These are phyloP conservation scores for Paramecium sexaurelia DNA, from an alignment of 73 alveolate species.

Conservation along the genomic window DNA sequence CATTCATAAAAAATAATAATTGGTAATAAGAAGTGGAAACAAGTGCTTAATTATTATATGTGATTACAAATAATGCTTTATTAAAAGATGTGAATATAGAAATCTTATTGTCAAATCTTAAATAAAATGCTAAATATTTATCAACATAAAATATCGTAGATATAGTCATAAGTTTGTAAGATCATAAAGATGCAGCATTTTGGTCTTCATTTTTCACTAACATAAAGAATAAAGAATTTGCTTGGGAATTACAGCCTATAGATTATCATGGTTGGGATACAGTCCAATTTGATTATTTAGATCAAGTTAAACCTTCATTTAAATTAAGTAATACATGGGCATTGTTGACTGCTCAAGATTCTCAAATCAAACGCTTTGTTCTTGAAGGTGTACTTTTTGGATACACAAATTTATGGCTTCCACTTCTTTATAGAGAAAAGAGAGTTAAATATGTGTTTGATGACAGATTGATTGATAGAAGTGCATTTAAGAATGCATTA, in stretches of 20 bases:
- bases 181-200: not conserved
- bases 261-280: slow-evolving; percentile 45
- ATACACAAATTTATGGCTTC: slow-evolving; percentile 14
- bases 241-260: not conserved
- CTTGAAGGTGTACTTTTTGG: not conserved
- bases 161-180: slow-evolving; percentile 6
- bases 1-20: not conserved
- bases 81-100: slow-evolving; percentile 28
- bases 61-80: not conserved
- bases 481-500: slow-evolving; percentile 8
- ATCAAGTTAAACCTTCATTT: not conserved
- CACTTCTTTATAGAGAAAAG: not conserved
- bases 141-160: slow-evolving; percentile 43
- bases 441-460: slow-evolving; percentile 37
- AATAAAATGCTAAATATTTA: slow-evolving; percentile 7
- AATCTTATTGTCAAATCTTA: not conserved
- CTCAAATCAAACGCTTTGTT: not conserved
- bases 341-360: not conserved
- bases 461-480: slow-evolving; percentile 23
- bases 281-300: not conserved
- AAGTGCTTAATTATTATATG: slow-evolving; percentile 4
- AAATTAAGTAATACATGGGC: slow-evolving; percentile 18
- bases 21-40: slow-evolving; percentile 40
- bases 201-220: not conserved
- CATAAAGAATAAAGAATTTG: not conserved